Evolutionary conservation across 139 green algal species (phyloP).

Genomic region (Ettlia oleoabundans): DNA sequence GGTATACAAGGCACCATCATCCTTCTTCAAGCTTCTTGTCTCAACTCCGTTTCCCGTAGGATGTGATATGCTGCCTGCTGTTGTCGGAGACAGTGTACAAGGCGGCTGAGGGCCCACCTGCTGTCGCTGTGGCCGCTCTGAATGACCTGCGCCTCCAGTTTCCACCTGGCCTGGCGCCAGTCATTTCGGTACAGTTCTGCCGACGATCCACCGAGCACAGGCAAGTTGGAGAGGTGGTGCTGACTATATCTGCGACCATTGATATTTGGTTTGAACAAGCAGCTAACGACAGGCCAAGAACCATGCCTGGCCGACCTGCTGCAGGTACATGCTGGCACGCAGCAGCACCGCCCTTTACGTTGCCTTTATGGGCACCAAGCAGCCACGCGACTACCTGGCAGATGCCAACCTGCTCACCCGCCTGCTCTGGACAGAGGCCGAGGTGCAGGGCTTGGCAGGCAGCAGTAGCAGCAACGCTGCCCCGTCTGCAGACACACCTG

Average conservation of each 20-base stretch:
- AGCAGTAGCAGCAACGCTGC: neutral
- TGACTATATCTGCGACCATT: too few relatives aligned
- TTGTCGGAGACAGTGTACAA: constrained; percentile 35
- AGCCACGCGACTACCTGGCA: constrained; percentile 3
- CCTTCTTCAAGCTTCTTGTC: too few relatives aligned
- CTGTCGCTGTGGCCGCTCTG: neutral
- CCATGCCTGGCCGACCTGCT: too few relatives aligned
- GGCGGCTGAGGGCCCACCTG: neutral
- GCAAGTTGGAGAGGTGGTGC: neutral
- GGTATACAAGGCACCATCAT: too few relatives aligned
- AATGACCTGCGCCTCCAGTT: constrained; percentile 1
- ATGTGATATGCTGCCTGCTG: constrained; percentile 11
- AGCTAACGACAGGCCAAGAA: too few relatives aligned
- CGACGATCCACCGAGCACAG: constrained; percentile 12
- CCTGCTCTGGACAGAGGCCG: constrained; percentile 11
- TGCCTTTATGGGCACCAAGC: constrained; percentile 40
- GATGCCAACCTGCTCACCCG: constrained; percentile 29
- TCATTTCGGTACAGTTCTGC: constrained; percentile 24
- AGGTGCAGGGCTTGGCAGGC: too few relatives aligned
- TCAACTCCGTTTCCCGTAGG: too few relatives aligned
- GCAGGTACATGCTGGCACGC: neutral
- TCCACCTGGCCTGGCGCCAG: neutral
- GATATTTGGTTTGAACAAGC: too few relatives aligned
- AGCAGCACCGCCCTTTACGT: neutral
- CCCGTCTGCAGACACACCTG: too few relatives aligned